Evolutionary conservation across 2,329 filamentous ascomycete genomes (phyloP), one percentile per base, ranked within the genome.

Genomic region (Xylaria sp.): DNA sequence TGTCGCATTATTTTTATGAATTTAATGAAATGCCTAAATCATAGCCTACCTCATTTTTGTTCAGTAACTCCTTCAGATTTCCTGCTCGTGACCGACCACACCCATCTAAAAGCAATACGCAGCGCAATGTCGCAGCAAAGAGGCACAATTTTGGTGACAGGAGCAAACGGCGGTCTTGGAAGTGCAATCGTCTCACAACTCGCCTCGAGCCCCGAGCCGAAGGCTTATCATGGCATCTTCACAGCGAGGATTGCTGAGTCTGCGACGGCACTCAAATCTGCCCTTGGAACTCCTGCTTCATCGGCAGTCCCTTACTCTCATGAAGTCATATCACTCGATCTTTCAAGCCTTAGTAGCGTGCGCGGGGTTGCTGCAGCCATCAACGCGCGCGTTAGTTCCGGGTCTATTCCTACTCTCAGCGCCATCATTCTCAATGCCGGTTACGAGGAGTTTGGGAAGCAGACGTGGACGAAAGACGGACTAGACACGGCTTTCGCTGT

Each of bases 381-480:
- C 9, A 45, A 57, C 19, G 19, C 11, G 1, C 69, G 68, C 9
- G 65, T 75, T 14, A 8, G 54, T 1, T 48, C 59, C 17, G 68
- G 60, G n/a, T 70, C 77, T 1, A 71, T 82, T 27, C 80, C 81
- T 6, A 80, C 76, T 0, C 81, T 84, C 61, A 76, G 76, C 17
- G 80, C 75, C 1, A 73, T 84, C 4, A 78, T 83, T 11, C 77
- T 84, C 4, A 78, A 76, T 50, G 77, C 77, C 1, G 78, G 67
- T 2, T 76, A 64, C 60, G 69, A 74, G 34, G 75, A 79, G 1
- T 71, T 72, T 27, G 57, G 47, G 17, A 55, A 59, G 21, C 74
- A 76, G 63, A 45, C 60, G 4, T 72, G 61, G 67, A 71, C 68
- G 0, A 57, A 69, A 0, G 68, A 72, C 17, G 71, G 72, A 2